Percentiles rank a stretch among this genome's conserved stretches.
These are phyloP conservation scores for Jatropha multifida DNA, from an alignment of 441 rosid species.

Conservation along the genomic window DNA sequence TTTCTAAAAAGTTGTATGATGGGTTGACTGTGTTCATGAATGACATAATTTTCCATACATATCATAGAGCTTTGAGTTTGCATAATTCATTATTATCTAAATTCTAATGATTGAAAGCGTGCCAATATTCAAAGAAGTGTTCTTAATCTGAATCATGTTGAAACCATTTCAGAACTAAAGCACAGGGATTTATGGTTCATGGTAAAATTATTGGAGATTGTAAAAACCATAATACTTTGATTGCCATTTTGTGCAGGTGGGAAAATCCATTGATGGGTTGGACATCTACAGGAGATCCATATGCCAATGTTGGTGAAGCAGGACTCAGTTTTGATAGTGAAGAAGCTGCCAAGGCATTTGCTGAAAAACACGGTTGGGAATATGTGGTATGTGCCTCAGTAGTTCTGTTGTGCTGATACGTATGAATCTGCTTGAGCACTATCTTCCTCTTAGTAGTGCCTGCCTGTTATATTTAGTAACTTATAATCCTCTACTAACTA, in stretches of 20 bases:
- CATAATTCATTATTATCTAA: neutral
- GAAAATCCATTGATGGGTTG: slow-evolving; percentile 99
- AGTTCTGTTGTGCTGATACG: neutral
- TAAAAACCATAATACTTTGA: neutral
- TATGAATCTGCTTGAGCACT: neutral
- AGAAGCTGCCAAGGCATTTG: slow-evolving; percentile 79
- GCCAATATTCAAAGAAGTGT: neutral
- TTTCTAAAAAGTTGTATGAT: neutral
- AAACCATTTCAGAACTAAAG: neutral
- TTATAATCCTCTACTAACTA: neutral
- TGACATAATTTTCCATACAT: neutral
- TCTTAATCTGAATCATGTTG: neutral
- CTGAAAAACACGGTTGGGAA: slow-evolving; percentile 89
- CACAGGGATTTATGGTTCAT: neutral
- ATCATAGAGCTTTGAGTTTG: neutral
- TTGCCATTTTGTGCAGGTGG: slow-evolving; percentile 51
- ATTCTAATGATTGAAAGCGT: neutral
- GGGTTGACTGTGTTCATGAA: neutral
- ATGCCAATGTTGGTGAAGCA: slow-evolving; percentile 90
- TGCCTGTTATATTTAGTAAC: too few relatives aligned
- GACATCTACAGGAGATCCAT: slow-evolving; percentile 95
- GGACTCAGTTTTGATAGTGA: slow-evolving; percentile 65
- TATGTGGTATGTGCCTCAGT: slow-evolving; percentile 49
- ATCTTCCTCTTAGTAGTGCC: neutral
- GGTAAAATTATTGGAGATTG: neutral